These are phyloP conservation scores for Pistacia vera DNA, from an alignment of 345 rosid species.

Conservation along the genomic window DNA sequence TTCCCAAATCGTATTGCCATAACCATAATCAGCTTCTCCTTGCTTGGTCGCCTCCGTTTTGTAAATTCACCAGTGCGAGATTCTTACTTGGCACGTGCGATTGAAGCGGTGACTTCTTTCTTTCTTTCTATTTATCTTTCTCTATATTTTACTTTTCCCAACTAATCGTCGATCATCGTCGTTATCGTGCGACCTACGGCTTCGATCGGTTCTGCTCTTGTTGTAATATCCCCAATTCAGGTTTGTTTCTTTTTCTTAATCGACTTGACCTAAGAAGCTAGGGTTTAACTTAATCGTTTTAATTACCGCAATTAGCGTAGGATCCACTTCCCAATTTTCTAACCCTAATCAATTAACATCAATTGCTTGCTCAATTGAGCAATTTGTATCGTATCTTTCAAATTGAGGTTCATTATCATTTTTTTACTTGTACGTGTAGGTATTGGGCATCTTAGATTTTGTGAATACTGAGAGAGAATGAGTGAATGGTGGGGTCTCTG, in stretches of 20 bases:
- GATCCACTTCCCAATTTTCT: constrained; percentile 8
- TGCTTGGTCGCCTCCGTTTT: neutral
- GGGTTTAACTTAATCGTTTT: constrained; percentile 15
- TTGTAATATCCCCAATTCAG: constrained; percentile 13
- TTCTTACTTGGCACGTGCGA: constrained; percentile 14
- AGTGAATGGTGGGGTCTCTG: constrained; percentile 5
- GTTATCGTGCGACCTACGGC: neutral
- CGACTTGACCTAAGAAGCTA: constrained; percentile 7
- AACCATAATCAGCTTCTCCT: neutral
- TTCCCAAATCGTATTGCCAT: neutral
- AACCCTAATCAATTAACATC: neutral
- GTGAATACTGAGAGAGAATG: constrained; percentile 1
- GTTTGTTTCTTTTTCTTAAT: constrained; percentile 3
- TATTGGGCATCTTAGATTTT: constrained; percentile 11
- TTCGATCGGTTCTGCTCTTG: constrained; percentile 7
- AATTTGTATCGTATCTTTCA: neutral
- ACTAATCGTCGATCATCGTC: constrained; percentile 17
- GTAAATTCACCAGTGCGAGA: neutral
- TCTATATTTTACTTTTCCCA: constrained; percentile 6
- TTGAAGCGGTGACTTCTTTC: constrained; percentile 16
- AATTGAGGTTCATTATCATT: neutral
- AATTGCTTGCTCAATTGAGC: constrained; percentile 1
- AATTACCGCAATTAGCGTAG: neutral
- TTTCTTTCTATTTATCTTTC: neutral
- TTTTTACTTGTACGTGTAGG: neutral